These are phyloP conservation scores for Sporothrix globosa DNA, from an alignment of 2,329 filamentous ascomycete species.

Conservation along the genomic window DNA sequence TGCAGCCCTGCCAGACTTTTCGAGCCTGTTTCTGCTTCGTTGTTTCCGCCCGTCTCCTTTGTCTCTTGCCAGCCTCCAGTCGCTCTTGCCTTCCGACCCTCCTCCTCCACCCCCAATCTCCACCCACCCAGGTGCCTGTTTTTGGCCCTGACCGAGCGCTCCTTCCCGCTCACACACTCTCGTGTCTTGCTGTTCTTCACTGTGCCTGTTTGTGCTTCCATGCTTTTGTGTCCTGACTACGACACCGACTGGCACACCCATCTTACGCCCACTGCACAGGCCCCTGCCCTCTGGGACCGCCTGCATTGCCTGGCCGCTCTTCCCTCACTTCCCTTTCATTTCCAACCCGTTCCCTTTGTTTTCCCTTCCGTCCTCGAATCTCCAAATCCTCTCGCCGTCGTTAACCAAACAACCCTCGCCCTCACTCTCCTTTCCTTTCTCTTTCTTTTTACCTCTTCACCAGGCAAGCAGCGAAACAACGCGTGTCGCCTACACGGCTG, in stretches of 20 bases:
- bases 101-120: constrained; percentile 3
- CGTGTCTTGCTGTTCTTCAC: neutral
- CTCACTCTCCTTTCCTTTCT: constrained; percentile 20
- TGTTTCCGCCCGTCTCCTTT: constrained; percentile 18
- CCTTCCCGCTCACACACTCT: constrained; percentile 27
- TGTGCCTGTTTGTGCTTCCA: neutral
- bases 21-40: neutral
- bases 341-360: neutral
- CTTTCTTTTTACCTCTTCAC: neutral
- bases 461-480: constrained; percentile 18
- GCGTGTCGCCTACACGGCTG: constrained; percentile 17
- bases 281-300: constrained; percentile 8
- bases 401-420: constrained; percentile 21
- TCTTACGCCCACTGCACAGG: neutral
- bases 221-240: neutral
- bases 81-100: constrained; percentile 5
- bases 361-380: constrained; percentile 21
- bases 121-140: constrained; percentile 22
- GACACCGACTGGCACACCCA: neutral
- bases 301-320: constrained; percentile 9
- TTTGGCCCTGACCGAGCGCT: constrained; percentile 17
- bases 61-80: constrained; percentile 9
- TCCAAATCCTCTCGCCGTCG: constrained; percentile 26
- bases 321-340: constrained; percentile 15
- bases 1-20: constrained; percentile 6